phyloP scores from a whole-genome alignment of 805 yeast species.

The Wickerhamiella kazuoi region DNA sequence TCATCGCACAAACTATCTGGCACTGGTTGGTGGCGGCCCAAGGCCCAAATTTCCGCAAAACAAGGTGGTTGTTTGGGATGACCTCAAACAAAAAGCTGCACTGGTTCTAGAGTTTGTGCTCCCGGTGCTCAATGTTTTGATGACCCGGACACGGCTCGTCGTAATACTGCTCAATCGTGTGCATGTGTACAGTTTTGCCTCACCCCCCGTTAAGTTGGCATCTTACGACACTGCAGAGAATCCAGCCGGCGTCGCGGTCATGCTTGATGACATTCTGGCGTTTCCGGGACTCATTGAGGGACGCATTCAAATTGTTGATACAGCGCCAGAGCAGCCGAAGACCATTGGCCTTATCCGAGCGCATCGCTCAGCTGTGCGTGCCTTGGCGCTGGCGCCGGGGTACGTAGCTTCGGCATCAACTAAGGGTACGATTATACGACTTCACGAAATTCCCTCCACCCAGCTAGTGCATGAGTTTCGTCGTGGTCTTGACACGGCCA shows the following conservation, averaged over 20 bases:
- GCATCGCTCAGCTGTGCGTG: slow-evolving; percentile 48
- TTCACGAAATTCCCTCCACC: slow-evolving; percentile 53
- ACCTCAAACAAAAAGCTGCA: slow-evolving; percentile 56
- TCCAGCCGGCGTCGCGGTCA: slow-evolving; percentile 44
- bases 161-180: slow-evolving; percentile 53
- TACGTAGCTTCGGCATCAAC: slow-evolving; percentile 68
- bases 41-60: slow-evolving; percentile 63
- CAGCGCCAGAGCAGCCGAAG: slow-evolving; percentile 39
- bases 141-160: slow-evolving; percentile 60
- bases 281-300: slow-evolving; percentile 65
- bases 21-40: slow-evolving; percentile 77
- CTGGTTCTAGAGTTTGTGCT: slow-evolving; percentile 57
- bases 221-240: slow-evolving; percentile 50
- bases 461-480: slow-evolving; percentile 67
- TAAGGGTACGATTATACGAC: slow-evolving; percentile 63
- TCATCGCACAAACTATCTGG: slow-evolving; percentile 78
- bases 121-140: slow-evolving; percentile 53
- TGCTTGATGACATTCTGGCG: slow-evolving; percentile 38
- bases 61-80: slow-evolving; percentile 84
- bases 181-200: slow-evolving; percentile 59
- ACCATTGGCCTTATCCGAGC: slow-evolving; percentile 57
- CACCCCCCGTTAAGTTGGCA: slow-evolving; percentile 54
- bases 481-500: slow-evolving; percentile 76
- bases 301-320: slow-evolving; percentile 64
- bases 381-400: slow-evolving; percentile 45